Base-by-base conservation (phyloP, 2,329 filamentous ascomycete species). In the Trichoderma atroviride region DNA sequence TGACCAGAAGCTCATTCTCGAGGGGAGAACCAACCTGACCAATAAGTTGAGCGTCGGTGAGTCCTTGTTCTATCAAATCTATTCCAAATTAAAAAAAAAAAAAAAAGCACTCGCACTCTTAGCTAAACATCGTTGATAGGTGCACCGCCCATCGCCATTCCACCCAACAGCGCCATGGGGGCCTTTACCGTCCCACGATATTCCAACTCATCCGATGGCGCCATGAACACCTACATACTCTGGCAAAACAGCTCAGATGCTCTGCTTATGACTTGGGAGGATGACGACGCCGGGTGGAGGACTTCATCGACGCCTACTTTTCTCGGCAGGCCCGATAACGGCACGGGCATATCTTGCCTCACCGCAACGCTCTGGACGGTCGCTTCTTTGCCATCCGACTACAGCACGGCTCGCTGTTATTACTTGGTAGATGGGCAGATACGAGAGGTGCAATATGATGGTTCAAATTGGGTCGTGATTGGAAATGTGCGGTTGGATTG, bases 371-470 rank as follows among this genome's bases (percentile, higher is more conserved):
- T 62, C 6, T 62, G 59, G 59, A 27, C 59, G 3, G 40, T 33
- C 24, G n/a, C 19, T 0, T 33, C 59, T 35, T 35, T 62, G 27
- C 13, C 14, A n/a, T 50, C 59, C 0, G 19, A 24, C 27, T 62
- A 62, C 6, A 43, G 43, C 13, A 62, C 47, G 40, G 40, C 59
- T 52, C 59, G 59, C 5, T 62, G 59, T 14, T 62, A 62, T 35
- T 62, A 62, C 5, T 19, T 52, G 29, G 40, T 62, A 6, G 19
- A 52, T 35, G 40, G 40, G 6, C n/a, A 35, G 1, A 52, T 62
- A 24, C 14, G 59, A 19, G 59, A 62, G n/a, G 40, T 35, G 13
- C 59, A 62, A 22, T 62, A 62, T 6, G 43, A 62, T 33, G 59
- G 40, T 14, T 52, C 59, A 6, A 52, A 62, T 31, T 62, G 59